These are phyloP conservation scores for Candida silvatica DNA, from an alignment of 805 yeast species.

Conservation along the genomic window DNA sequence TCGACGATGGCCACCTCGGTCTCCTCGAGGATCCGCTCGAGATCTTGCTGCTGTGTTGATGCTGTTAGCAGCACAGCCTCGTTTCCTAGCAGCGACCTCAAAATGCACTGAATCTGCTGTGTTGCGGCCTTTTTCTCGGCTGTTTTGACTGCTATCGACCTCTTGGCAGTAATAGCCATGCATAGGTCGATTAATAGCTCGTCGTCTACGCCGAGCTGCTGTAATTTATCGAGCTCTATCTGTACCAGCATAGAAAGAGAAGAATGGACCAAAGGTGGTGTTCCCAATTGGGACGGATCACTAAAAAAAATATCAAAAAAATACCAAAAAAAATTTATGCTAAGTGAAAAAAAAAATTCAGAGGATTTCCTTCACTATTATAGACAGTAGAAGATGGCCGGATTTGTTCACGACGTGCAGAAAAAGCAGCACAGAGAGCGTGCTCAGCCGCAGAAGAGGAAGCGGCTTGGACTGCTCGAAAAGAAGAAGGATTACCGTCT, in stretches of 20 bases:
- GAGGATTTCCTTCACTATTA: not conserved
- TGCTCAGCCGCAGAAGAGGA: slow-evolving; percentile 71
- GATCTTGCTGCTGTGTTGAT: too few relatives aligned
- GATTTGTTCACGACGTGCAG: slow-evolving; percentile 81
- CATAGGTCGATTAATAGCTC: not conserved
- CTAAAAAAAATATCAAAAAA: not conserved
- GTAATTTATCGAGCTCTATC: too few relatives aligned
- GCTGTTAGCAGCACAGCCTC: too few relatives aligned
- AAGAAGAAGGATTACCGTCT: slow-evolving; percentile 78
- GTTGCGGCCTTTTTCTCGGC: too few relatives aligned
- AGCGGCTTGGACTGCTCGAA: slow-evolving; percentile 77
- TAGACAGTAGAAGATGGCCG: slow-evolving; percentile 42
- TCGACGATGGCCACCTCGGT: too few relatives aligned
- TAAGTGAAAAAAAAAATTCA: not conserved
- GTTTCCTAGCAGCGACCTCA: too few relatives aligned
- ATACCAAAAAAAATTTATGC: not conserved
- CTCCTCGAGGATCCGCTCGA: too few relatives aligned
- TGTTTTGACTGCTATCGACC: not conserved
- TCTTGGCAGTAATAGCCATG: not conserved
- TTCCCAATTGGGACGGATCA: too few relatives aligned
- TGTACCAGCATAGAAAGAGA: too few relatives aligned
- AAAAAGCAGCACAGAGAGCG: slow-evolving; percentile 96
- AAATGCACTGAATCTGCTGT: too few relatives aligned
- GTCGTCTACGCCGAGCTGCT: too few relatives aligned
- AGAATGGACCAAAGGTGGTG: too few relatives aligned